A percentile compares a stretch with the other conserved stretches of the same genome.
Conservation (phyloP, 2,329 filamentous ascomycete genomes). For the Colletotrichum higginsianum region DNA sequence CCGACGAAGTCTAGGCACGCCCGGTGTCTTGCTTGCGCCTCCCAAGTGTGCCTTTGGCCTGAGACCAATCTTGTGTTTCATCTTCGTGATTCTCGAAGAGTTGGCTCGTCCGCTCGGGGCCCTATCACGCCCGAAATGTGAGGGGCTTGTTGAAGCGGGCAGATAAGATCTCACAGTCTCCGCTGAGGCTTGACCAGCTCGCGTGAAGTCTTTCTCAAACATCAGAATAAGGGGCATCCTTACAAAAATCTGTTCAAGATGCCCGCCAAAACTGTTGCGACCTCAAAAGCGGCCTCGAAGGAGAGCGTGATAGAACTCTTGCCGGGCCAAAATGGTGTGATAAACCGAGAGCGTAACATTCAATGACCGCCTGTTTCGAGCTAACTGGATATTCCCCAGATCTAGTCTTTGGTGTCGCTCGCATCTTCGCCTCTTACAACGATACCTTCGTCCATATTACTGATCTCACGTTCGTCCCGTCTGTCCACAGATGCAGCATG, state of each 20-base stretch:
- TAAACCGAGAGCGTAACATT: neutral
- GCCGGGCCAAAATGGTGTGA: slow-evolving; percentile 3
- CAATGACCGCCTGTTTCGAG: no score
- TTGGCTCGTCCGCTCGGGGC: neutral
- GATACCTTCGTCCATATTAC: slow-evolving; percentile 98
- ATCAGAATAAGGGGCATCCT: no score
- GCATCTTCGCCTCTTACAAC: slow-evolving; percentile 97
- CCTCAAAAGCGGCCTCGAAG: neutral
- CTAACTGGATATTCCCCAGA: slow-evolving; percentile 58
- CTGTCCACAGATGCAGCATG: slow-evolving; percentile 12
- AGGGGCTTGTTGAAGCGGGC: neutral
- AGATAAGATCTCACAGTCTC: no score
- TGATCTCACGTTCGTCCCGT: slow-evolving; percentile 86
- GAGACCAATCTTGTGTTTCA: slow-evolving; percentile 41
- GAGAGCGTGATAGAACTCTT: neutral
- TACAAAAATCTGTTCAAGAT: no score
- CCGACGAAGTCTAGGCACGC: no score
- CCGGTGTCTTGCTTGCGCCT: no score
- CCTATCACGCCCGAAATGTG: neutral
- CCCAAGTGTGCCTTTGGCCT: no score
- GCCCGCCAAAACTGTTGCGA: neutral
- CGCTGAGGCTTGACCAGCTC: no score
- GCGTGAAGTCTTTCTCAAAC: no score
- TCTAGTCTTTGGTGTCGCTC: slow-evolving; percentile 97
- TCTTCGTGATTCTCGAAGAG: neutral